phyloP scores from a whole-genome alignment of 345 rosid genomes.

The Populus nigra region DNA sequence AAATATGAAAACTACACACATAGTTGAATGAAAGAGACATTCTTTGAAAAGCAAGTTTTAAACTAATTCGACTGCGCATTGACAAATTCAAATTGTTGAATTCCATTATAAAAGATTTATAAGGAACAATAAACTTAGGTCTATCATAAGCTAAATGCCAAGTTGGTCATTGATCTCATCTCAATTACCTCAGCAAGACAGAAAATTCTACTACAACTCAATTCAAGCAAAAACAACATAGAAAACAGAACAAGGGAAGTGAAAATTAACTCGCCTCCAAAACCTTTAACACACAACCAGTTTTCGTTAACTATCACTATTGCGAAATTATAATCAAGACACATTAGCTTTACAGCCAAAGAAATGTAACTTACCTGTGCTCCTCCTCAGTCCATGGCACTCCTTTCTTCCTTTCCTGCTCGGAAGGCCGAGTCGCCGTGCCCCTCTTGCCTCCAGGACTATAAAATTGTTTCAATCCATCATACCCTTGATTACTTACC shows the following conservation, averaged over 20 bases:
- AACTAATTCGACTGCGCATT: not conserved
- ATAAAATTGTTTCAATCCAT: constrained; percentile 47
- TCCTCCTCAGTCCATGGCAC: constrained; percentile 99
- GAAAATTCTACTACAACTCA: not conserved
- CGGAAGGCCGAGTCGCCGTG: constrained; percentile 50
- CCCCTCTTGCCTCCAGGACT: constrained; percentile 67
- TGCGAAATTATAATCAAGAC: not conserved
- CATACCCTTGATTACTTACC: constrained; percentile 44
- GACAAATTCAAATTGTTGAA: not conserved
- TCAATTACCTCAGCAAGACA: not conserved
- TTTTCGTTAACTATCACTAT: not conserved
- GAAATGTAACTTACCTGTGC: constrained; percentile 61
- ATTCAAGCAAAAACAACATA: not conserved
- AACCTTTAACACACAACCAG: not conserved
- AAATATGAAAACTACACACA: not conserved
- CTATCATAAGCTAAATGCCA: not conserved
- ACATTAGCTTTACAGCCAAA: not conserved
- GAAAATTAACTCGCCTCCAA: not conserved
- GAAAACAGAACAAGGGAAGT: not conserved
- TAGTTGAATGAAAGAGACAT: not conserved
- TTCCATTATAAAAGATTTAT: not conserved
- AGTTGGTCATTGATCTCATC: not conserved
- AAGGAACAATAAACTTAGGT: not conserved
- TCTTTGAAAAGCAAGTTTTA: not conserved
- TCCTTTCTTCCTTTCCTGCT: constrained; percentile 96